Evolutionary conservation across 495 filamentous ascomycete species (phyloP).

Genomic region (Entonaema liquescens): DNA sequence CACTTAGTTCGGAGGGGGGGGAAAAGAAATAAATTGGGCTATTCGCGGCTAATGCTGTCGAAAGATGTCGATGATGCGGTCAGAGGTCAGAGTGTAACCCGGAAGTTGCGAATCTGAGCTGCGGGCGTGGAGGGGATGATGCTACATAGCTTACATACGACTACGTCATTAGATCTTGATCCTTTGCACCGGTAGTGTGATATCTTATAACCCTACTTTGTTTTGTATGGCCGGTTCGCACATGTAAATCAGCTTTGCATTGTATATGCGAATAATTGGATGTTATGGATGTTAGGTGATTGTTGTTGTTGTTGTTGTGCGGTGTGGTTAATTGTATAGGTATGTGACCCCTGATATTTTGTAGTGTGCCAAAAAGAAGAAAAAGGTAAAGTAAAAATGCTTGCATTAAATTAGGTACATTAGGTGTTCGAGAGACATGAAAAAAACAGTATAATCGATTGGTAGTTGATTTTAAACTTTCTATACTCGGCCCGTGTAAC

Average conservation of each 20-base stretch:
- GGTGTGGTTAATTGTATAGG: slow-evolving; percentile 28
- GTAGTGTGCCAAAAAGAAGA: no score
- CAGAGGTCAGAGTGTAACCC: neutral
- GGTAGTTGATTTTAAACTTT: no score
- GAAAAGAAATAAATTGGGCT: slow-evolving; percentile 10
- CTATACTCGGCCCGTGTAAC: no score
- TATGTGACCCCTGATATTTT: no score
- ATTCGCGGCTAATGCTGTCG: slow-evolving; percentile 7
- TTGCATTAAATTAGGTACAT: no score
- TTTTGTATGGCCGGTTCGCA: neutral
- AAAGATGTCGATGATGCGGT: slow-evolving; percentile 22
- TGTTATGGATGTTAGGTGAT: no score
- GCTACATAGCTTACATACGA: slow-evolving; percentile 22
- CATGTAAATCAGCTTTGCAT: slow-evolving; percentile 6
- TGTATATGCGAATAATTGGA: slow-evolving; percentile 24
- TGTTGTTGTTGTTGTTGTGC: no score
- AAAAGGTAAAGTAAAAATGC: no score
- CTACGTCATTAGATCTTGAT: slow-evolving; percentile 42
- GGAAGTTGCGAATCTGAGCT: slow-evolving; percentile 5
- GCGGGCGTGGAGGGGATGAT: slow-evolving; percentile 16
- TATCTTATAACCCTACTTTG: slow-evolving; percentile 31
- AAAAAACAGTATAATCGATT: no score
- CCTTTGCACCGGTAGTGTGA: slow-evolving; percentile 26
- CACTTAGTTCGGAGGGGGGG: slow-evolving; percentile 10
- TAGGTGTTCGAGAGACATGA: no score